A percentile compares a stretch with the other conserved stretches of the same genome.
phyloP scores from a whole-genome alignment of 108 stramenopile genomes.

The Nannochloropsis gaditana region DNA sequence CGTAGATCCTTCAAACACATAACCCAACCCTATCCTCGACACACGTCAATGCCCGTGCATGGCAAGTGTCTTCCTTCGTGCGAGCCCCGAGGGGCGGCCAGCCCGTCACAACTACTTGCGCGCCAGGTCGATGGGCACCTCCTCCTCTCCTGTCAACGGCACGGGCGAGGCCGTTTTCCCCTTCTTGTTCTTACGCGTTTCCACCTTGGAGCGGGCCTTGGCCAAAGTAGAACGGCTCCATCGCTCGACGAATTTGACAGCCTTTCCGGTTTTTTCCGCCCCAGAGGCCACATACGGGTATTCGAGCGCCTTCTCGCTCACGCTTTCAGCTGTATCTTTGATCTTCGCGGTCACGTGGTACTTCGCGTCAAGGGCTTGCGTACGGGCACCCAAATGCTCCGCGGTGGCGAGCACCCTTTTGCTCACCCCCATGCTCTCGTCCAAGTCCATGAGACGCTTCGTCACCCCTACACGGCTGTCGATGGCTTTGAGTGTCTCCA shows the following conservation, averaged over 20 bases:
- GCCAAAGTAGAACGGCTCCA: not conserved
- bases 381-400: not conserved
- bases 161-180: not conserved
- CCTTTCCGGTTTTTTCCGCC: no score
- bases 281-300: not conserved
- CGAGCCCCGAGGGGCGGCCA: no score
- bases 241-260: not conserved
- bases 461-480: not conserved
- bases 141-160: constrained; percentile 2
- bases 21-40: no score
- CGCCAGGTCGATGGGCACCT: not conserved
- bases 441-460: not conserved
- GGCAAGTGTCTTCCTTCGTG: no score
- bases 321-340: constrained; percentile 2
- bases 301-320: not conserved
- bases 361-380: not conserved
- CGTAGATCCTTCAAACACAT: no score
- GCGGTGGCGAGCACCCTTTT: not conserved
- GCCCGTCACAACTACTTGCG: not conserved
- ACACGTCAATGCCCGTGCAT: no score
- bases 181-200: not conserved
- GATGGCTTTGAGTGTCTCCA: not conserved
- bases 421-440: not conserved
- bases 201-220: not conserved
- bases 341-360: not conserved